Conservation (phyloP, 1,284 basidiomycete genomes). For the Sporisorium scitamineum region DNA sequence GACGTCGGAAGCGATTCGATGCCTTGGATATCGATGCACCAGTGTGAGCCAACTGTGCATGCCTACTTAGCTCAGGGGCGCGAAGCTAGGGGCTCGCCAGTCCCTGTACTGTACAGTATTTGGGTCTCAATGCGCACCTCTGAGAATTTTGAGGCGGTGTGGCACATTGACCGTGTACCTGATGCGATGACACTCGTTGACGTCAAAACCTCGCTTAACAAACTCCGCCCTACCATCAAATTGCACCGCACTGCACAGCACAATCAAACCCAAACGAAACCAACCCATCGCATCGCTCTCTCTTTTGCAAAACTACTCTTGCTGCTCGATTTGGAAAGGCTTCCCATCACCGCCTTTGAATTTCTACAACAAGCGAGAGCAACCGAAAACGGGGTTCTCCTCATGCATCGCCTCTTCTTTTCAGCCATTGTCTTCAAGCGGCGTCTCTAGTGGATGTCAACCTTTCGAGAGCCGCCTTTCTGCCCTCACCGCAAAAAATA, state of each 20-base stretch:
- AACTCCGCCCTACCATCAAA: not conserved
- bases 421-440: not conserved
- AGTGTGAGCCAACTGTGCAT: too few species aligned
- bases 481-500: not conserved
- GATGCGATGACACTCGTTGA: not conserved
- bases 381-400: not conserved
- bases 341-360: not conserved
- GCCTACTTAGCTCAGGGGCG: too few species aligned
- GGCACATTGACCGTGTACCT: not conserved
- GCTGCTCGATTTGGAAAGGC: constrained; percentile 10
- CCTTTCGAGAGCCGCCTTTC: not conserved
- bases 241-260: not conserved
- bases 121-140: not conserved
- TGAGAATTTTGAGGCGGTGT: not conserved
- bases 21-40: too few species aligned
- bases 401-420: not conserved
- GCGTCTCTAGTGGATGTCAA: not conserved
- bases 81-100: too few species aligned
- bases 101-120: too few species aligned
- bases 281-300: not conserved
- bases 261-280: not conserved
- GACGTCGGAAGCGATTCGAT: not conserved
- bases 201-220: constrained; percentile 2
- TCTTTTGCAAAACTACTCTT: not conserved
- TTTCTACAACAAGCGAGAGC: constrained; percentile 1